Percentiles rank a stretch among this genome's conserved stretches.
These are phyloP conservation scores for Odontarrhena argentea DNA, from an alignment of 345 rosid species.

Conservation along the genomic window DNA sequence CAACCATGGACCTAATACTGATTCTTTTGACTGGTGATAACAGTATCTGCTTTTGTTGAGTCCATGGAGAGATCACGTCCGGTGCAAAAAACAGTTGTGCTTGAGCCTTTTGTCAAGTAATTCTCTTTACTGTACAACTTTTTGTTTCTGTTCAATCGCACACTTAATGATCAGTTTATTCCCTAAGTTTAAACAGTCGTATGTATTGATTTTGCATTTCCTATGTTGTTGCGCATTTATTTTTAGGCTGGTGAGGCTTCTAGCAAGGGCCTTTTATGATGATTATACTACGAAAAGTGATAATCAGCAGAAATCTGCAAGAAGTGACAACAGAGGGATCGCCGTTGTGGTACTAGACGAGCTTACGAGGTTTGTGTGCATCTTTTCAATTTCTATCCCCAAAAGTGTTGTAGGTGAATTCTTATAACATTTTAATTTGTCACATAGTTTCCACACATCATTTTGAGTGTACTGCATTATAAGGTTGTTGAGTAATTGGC, in stretches of 20 bases:
- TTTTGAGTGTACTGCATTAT: constrained; percentile 2
- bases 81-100: constrained; percentile 35
- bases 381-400: constrained; percentile 11
- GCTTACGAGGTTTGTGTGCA: constrained; percentile 56
- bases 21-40: constrained; percentile 1
- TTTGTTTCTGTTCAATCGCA: constrained; percentile 3
- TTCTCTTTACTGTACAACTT: background rate
- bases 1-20: constrained; percentile 3
- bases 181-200: background rate
- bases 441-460: constrained; percentile 5
- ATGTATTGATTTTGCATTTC: background rate
- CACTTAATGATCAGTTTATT: background rate
- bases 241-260: constrained; percentile 72
- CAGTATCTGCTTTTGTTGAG: constrained; percentile 11
- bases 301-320: constrained; percentile 71
- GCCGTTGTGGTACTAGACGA: constrained; percentile 85
- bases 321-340: constrained; percentile 74
- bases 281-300: constrained; percentile 70
- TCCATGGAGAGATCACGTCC: constrained; percentile 37
- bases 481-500: constrained; percentile 9
- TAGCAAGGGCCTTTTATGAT: constrained; percentile 85
- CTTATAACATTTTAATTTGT: background rate
- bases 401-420: background rate
- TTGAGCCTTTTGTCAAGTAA: constrained; percentile 43
- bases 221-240: background rate